Conservation (phyloP, 257 asterid genomes). For the Gynochthodes officinalis region DNA sequence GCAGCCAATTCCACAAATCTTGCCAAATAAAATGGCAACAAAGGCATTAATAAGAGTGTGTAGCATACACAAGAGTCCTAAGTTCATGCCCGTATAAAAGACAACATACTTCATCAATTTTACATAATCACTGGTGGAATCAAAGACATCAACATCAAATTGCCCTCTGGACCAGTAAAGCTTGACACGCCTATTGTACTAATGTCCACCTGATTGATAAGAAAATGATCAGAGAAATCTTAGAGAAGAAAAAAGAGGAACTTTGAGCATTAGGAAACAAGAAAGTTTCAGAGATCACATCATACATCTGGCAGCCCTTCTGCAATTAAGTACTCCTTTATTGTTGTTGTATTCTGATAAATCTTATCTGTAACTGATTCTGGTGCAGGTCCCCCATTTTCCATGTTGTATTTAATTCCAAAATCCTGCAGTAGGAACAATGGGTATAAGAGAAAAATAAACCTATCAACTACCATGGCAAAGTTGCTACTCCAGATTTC, state of each 20-base stretch:
- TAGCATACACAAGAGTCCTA: constrained; percentile 3
- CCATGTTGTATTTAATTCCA: constrained; percentile 99
- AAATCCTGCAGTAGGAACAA: constrained; percentile 55
- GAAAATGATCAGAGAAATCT: neutral
- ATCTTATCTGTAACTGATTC: constrained; percentile 92
- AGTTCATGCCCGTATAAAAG: neutral
- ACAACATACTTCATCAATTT: constrained; percentile 87
- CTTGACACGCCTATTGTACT: constrained; percentile 55
- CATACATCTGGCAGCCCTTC: constrained; percentile 96
- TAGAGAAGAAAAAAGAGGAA: neutral
- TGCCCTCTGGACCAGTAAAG: constrained; percentile 84
- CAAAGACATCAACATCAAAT: constrained; percentile 89
- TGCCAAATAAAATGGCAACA: neutral
- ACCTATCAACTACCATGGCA: neutral
- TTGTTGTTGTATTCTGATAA: constrained; percentile 77
- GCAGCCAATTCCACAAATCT: constrained; percentile 7
- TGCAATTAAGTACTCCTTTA: constrained; percentile 82
- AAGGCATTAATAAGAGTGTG: constrained; percentile 15
- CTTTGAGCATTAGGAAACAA: neutral
- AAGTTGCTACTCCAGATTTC: neutral
- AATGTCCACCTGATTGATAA: constrained; percentile 66
- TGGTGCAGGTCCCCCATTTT: constrained; percentile 99
- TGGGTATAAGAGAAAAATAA: neutral
- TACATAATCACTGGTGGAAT: constrained; percentile 84
- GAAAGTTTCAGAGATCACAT: constrained; percentile 13